Percentiles rank a stretch among this genome's conserved stretches.
Conservation (phyloP, 208 protist genomes). For the Naegleria lovaniensis region DNA sequence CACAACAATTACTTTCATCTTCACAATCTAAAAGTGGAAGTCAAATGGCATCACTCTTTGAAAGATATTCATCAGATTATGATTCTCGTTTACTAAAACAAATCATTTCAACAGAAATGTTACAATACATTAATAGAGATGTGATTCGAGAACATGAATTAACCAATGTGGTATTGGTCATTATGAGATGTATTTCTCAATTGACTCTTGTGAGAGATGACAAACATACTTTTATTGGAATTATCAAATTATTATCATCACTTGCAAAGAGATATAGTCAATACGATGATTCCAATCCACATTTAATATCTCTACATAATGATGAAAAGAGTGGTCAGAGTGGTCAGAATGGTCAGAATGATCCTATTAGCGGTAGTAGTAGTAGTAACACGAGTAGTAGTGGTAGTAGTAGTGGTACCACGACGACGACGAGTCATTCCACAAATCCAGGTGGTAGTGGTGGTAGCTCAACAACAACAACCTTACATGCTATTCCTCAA, state of each 20-base stretch:
- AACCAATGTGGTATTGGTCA: neutral
- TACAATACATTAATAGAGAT: neutral
- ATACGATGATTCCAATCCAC: neutral
- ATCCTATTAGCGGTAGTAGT: too few species aligned
- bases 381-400: neutral
- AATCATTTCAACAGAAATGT: neutral
- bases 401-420: neutral
- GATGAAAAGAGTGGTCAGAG: too few species aligned
- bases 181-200: neutral
- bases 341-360: too few species aligned
- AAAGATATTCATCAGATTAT: neutral
- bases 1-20: neutral
- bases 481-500: too few species aligned
- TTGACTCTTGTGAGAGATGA: neutral
- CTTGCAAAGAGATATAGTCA: neutral
- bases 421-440: too few species aligned
- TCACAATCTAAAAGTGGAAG: neutral
- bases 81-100: neutral
- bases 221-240: neutral
- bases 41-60: neutral
- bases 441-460: too few species aligned
- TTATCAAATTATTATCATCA: neutral
- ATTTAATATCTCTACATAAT: neutral
- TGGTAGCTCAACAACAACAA: too few species aligned
- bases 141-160: conserved; percentile 14